A percentile compares a stretch with the other conserved stretches of the same genome.
Conservation (phyloP, 2,329 filamentous ascomycete species). For the Claviceps digitariae region DNA sequence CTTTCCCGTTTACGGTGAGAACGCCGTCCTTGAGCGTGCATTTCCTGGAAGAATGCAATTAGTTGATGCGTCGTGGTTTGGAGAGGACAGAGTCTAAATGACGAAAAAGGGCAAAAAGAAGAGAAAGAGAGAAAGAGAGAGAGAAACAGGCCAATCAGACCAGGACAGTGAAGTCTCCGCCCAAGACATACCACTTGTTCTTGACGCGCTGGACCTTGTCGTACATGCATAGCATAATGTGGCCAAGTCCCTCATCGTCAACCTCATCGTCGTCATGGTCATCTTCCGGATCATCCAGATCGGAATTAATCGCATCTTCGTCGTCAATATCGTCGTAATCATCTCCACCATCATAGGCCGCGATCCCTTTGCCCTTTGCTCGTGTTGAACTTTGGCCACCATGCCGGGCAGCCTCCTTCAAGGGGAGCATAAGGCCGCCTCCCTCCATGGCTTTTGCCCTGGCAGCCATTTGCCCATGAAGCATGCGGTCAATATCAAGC, state of each 20-base stretch:
- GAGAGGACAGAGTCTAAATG: conserved; percentile 6
- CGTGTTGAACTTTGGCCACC: conserved; percentile 8
- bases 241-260: conserved; percentile 67
- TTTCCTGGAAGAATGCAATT: conserved; percentile 49
- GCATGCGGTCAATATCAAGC: conserved; percentile 52
- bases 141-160: no score
- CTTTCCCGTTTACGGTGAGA: conserved; percentile 81
- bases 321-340: conserved; percentile 53
- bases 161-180: no score
- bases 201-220: conserved; percentile 98
- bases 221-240: conserved; percentile 98
- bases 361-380: conserved; percentile 18
- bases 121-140: no score
- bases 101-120: not conserved
- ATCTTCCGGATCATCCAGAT: conserved; percentile 90
- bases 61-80: not conserved
- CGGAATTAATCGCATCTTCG: conserved; percentile 96
- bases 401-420: conserved; percentile 39
- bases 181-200: conserved; percentile 71
- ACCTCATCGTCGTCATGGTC: conserved; percentile 72
- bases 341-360: conserved; percentile 49
- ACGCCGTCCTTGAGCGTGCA: conserved; percentile 96
- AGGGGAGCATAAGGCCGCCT: conserved; percentile 61
- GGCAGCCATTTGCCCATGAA: conserved; percentile 54
- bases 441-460: conserved; percentile 58